Evolutionary conservation across 352 stramenopile species (phyloP), one percentile per base, ranked within the genome.

Genomic region (Globisporangium middletonii): DNA sequence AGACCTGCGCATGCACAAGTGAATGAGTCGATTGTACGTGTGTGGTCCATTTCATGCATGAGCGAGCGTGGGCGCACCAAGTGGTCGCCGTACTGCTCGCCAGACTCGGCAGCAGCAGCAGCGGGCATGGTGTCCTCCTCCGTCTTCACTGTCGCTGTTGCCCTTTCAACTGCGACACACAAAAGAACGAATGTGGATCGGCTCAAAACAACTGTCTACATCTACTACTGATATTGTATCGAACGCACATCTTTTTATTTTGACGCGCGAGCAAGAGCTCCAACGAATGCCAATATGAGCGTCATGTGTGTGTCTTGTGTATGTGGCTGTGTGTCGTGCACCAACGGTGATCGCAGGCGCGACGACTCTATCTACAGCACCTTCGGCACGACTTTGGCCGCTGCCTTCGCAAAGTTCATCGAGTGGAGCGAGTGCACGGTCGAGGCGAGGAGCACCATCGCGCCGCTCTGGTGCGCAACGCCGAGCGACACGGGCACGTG

Each of bases 401-500:
- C 59, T 0, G 82, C 72, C 48, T 85, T 84, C 35, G 85, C 82
- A 59, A 92, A 94, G 64, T 90, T 91, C 55, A 98, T 77, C 19
- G 88, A 83, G 76, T 98, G 92, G 63, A 95, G 73, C 41, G 82
- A 72, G 75, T 88, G 99, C 33, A 99, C 67, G 43, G 88, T 95
- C 53, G 86, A 94, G 3, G 92, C 93, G 64, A 99, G 78, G 27
- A 99, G 75, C 45, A 92, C 92, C 58, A 99, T 91, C 56, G 95
- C 96, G 59, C 97, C 96, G 49, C 95, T 86, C 69, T 99, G 97
- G 79, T 99, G 97, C 46, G 88, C 86, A 13, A 98, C 85, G 18
- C 93, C 97, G 7, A 99, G 82, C 37, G 79, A 78, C 30, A 99
- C 86, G 0, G 97, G 97, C 55, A 99, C 97, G 72, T 97, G 98